phyloP scores from a whole-genome alignment of 2,329 filamentous ascomycete genomes.

The Geosmithia morbida region DNA sequence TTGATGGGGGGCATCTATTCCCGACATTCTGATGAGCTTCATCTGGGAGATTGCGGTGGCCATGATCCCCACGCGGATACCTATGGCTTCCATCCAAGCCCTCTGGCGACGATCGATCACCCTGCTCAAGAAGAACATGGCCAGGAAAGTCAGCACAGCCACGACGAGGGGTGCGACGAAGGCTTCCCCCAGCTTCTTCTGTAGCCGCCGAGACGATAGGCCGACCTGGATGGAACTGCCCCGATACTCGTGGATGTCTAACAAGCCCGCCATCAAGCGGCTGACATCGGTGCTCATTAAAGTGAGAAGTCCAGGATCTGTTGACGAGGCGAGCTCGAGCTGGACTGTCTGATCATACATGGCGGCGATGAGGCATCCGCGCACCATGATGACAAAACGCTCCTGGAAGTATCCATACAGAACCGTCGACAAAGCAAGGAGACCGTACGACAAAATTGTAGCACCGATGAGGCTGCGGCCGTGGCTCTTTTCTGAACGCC shows the following conservation, averaged over 20 bases:
- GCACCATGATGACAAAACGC: slow-evolving; percentile 15
- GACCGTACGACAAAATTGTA: slow-evolving; percentile 20
- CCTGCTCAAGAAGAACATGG: slow-evolving; percentile 2
- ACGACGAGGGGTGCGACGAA: slow-evolving; percentile 31
- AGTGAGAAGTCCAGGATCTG: slow-evolving; percentile 26
- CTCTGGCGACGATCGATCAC: slow-evolving; percentile 11
- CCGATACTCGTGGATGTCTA: slow-evolving; percentile 24
- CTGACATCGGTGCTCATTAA: slow-evolving; percentile 34
- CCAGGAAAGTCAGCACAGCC: slow-evolving; percentile 13
- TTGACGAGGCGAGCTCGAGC: slow-evolving; percentile 14
- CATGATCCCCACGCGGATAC: slow-evolving; percentile 17
- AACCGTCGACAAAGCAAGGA: slow-evolving; percentile 22
- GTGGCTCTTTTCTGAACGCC: slow-evolving; percentile 7
- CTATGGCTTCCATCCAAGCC: slow-evolving; percentile 19
- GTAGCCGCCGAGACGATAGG: slow-evolving; percentile 30
- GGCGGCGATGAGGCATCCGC: slow-evolving; percentile 16
- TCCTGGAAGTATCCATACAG: slow-evolving; percentile 24
- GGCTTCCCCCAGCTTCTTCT: slow-evolving; percentile 28
- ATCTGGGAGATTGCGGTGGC: slow-evolving; percentile 15
- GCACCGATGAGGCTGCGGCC: slow-evolving; percentile 29
- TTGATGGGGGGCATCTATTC: slow-evolving; percentile 11
- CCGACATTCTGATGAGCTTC: slow-evolving; percentile 17
- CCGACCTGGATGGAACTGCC: slow-evolving; percentile 23
- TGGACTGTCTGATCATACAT: slow-evolving; percentile 19
- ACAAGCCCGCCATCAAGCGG: slow-evolving; percentile 18